A percentile compares a stretch with the other conserved stretches of the same genome.
Evolutionary conservation across 768 basidiomycete genomes (phyloP).

Genomic region (Aureoboletus auriporus): DNA sequence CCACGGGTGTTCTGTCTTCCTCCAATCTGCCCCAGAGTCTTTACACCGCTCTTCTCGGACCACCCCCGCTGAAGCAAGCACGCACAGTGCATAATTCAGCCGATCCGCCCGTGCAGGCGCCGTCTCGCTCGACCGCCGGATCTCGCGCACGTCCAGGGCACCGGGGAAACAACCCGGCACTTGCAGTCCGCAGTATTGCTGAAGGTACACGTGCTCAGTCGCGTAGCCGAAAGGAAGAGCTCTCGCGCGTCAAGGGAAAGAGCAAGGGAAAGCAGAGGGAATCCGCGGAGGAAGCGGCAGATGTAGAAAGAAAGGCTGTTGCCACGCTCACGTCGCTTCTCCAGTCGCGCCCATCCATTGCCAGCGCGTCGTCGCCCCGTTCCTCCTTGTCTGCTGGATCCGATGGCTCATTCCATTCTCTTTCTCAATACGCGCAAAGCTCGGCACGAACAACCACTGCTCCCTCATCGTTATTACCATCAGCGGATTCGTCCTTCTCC

Average conservation of each 20-base stretch:
- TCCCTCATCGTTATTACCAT: slow-evolving; percentile 35
- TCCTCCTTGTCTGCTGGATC: slow-evolving; percentile 68
- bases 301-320: slow-evolving; percentile 79
- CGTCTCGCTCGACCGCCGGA: slow-evolving; percentile 35
- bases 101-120: slow-evolving; percentile 60
- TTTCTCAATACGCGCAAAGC: slow-evolving; percentile 63
- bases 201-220: slow-evolving; percentile 45
- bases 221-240: slow-evolving; percentile 41
- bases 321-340: slow-evolving; percentile 73
- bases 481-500: slow-evolving; percentile 38
- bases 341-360: slow-evolving; percentile 59
- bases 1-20: slow-evolving; percentile 32
- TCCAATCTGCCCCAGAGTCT: slow-evolving; percentile 53
- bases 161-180: slow-evolving; percentile 10
- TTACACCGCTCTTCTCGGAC: slow-evolving; percentile 71
- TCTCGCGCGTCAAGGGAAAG: slow-evolving; percentile 31
- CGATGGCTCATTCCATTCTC: slow-evolving; percentile 60
- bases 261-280: slow-evolving; percentile 51
- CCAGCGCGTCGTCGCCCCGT: slow-evolving; percentile 63
- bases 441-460: slow-evolving; percentile 52
- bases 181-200: slow-evolving; percentile 39
- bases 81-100: slow-evolving; percentile 73
- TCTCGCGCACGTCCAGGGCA: slow-evolving; percentile 23
- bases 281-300: slow-evolving; percentile 32
- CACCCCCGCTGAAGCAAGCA: slow-evolving; percentile 71